Percentiles rank a stretch among this genome's conserved stretches.
These are phyloP conservation scores for Leonotis leonurus DNA, from an alignment of 257 asterid species.

Conservation along the genomic window DNA sequence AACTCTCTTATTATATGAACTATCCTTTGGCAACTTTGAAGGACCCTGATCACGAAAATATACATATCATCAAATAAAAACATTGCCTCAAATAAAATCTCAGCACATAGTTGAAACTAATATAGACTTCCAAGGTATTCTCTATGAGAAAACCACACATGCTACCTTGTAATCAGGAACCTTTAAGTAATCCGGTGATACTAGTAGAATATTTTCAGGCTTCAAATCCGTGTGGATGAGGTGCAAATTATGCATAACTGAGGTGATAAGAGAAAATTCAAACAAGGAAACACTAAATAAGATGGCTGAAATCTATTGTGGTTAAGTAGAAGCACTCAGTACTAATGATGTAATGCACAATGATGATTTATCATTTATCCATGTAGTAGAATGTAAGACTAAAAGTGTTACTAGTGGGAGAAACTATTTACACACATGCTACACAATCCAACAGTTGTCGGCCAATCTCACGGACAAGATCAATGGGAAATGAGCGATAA, in stretches of 20 bases:
- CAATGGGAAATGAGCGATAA: conserved; percentile 98
- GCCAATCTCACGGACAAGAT: conserved; percentile 98
- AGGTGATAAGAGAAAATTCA: conserved; percentile 18
- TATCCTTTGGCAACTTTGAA: conserved; percentile 53
- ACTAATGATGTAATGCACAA: neutral
- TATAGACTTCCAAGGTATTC: neutral
- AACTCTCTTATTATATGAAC: conserved; percentile 55
- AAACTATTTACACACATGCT: conserved; percentile 96
- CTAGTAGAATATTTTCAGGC: conserved; percentile 92
- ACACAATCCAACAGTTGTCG: conserved; percentile 98
- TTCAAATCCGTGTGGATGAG: conserved; percentile 90
- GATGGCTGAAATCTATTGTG: neutral
- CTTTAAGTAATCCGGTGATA: conserved; percentile 62
- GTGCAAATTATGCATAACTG: conserved; percentile 95
- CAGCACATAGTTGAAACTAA: neutral
- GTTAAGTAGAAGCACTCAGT: neutral
- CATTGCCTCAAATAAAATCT: neutral
- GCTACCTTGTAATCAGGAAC: conserved; percentile 85
- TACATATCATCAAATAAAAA: neutral
- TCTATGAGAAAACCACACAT: neutral
- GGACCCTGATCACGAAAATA: conserved; percentile 36
- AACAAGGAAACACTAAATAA: neutral
- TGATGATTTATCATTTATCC: neutral
- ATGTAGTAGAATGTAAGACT: neutral
- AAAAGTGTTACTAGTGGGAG: conserved; percentile 20